Evolutionary conservation across 805 yeast genomes (phyloP).

Genomic region (Priceomyces castillae): DNA sequence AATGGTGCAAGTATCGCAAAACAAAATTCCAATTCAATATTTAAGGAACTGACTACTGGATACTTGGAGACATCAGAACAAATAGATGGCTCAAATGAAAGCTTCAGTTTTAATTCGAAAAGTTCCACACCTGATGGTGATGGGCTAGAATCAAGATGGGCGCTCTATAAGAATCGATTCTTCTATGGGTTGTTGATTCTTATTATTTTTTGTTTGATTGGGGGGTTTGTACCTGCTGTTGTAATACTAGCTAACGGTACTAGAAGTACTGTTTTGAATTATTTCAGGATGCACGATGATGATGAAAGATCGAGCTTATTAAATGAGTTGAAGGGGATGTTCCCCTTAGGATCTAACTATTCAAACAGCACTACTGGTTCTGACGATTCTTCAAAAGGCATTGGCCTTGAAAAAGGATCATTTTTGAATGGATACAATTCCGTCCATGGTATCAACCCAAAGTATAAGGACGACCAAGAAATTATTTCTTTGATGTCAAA

Average conservation of each 20-base stretch:
- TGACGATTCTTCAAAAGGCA: not conserved
- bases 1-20: not conserved
- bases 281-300: slow-evolving; percentile 23
- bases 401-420: slow-evolving; percentile 7
- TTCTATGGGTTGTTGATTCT: slow-evolving; percentile 5
- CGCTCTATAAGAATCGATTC: not conserved
- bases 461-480: slow-evolving; percentile 33
- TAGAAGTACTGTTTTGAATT: slow-evolving; percentile 20
- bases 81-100: not conserved
- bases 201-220: slow-evolving; percentile 12
- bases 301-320: slow-evolving; percentile 17
- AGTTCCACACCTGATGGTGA: not conserved
- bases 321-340: not conserved
- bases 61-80: not conserved
- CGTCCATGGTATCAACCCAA: slow-evolving; percentile 26
- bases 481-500: slow-evolving; percentile 35
- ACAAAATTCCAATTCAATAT: not conserved
- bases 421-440: slow-evolving; percentile 10
- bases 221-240: slow-evolving; percentile 20
- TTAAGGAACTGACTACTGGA: not conserved
- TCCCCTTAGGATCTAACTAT: not conserved
- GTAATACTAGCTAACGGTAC: slow-evolving; percentile 32
- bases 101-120: slow-evolving; percentile 1
- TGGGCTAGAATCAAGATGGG: not conserved
- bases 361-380: not conserved